These are phyloP conservation scores for Capsicum baccatum DNA, from an alignment of 257 asterid species.

Conservation along the genomic window DNA sequence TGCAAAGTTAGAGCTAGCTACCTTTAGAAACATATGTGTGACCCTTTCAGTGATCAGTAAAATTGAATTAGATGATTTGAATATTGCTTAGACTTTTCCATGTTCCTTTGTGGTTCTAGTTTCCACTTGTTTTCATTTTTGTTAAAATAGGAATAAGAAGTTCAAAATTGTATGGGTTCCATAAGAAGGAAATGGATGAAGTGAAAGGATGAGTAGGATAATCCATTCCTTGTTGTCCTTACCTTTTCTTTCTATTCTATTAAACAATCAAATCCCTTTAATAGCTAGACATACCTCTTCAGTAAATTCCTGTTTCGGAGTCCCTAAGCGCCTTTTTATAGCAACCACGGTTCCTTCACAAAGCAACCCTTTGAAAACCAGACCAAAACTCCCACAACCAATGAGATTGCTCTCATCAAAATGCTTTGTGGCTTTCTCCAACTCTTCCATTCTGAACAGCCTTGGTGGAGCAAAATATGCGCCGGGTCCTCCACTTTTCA, in stretches of 20 bases:
- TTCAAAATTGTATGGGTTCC: not conserved
- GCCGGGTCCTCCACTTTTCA: slow-evolving; percentile 41
- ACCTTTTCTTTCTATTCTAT: not conserved
- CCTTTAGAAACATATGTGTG: slow-evolving; percentile 2
- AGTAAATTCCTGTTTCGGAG: slow-evolving; percentile 48
- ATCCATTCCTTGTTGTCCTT: not conserved
- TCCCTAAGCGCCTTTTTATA: slow-evolving; percentile 57
- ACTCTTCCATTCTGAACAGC: slow-evolving; percentile 61
- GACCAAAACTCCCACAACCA: slow-evolving; percentile 70
- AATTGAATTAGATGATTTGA: not conserved
- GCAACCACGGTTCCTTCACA: slow-evolving; percentile 76
- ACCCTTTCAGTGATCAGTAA: not conserved
- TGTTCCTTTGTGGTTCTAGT: too few relatives aligned
- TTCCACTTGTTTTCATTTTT: not conserved
- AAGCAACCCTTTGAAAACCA: slow-evolving; percentile 73
- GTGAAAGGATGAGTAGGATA: not conserved
- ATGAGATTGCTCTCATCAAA: slow-evolving; percentile 67
- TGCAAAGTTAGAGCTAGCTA: slow-evolving; percentile 30
- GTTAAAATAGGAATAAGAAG: not conserved
- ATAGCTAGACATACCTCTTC: slow-evolving; percentile 50
- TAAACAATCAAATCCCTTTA: not conserved
- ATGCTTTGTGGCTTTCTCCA: slow-evolving; percentile 67
- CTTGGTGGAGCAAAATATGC: slow-evolving; percentile 46
- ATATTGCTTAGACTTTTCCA: too few relatives aligned
- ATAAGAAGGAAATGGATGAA: slow-evolving; percentile 7